phyloP scores from a whole-genome alignment of 2,329 filamentous ascomycete species.

The Fusarium siculi region DNA sequence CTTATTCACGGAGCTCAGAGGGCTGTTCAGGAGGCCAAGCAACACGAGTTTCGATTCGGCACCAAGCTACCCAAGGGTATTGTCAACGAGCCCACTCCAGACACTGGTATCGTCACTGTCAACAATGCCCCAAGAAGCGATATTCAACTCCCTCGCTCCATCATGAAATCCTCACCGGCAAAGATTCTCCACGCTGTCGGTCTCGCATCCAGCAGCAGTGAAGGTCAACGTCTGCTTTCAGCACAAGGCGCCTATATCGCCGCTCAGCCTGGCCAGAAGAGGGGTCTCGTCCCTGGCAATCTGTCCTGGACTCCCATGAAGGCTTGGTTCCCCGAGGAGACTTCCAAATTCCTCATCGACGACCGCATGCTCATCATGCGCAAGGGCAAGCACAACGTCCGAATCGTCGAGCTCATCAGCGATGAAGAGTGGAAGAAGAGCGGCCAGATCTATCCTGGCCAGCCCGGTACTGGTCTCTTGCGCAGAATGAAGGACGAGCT shows the following conservation, averaged over 20 bases:
- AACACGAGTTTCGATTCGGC: slow-evolving; percentile 63
- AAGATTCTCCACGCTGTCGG: slow-evolving; percentile 70
- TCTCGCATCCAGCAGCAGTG: slow-evolving; percentile 64
- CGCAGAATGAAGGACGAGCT: slow-evolving; percentile 56
- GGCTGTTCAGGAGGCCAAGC: slow-evolving; percentile 70
- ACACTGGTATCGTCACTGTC: slow-evolving; percentile 49
- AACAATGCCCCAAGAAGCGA: slow-evolving; percentile 64
- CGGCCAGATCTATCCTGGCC: slow-evolving; percentile 64
- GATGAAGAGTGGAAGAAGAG: slow-evolving; percentile 64
- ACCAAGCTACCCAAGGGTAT: slow-evolving; percentile 46
- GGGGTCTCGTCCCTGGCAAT: slow-evolving; percentile 59
- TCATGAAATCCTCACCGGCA: slow-evolving; percentile 67
- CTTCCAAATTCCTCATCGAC: slow-evolving; percentile 69
- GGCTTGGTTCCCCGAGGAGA: slow-evolving; percentile 66
- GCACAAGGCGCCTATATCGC: slow-evolving; percentile 70
- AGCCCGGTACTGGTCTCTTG: slow-evolving; percentile 60
- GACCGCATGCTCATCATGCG: slow-evolving; percentile 68
- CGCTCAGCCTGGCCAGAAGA: slow-evolving; percentile 57
- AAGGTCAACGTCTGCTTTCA: slow-evolving; percentile 67
- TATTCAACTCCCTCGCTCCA: slow-evolving; percentile 67
- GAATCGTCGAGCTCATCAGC: slow-evolving; percentile 68
- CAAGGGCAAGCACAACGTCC: slow-evolving; percentile 71
- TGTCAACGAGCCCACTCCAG: slow-evolving; percentile 44
- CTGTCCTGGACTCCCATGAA: slow-evolving; percentile 72
- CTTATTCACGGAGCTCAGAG: slow-evolving; percentile 78